Conservation (phyloP, 768 basidiomycete genomes). For the Tricholoma sp. region DNA sequence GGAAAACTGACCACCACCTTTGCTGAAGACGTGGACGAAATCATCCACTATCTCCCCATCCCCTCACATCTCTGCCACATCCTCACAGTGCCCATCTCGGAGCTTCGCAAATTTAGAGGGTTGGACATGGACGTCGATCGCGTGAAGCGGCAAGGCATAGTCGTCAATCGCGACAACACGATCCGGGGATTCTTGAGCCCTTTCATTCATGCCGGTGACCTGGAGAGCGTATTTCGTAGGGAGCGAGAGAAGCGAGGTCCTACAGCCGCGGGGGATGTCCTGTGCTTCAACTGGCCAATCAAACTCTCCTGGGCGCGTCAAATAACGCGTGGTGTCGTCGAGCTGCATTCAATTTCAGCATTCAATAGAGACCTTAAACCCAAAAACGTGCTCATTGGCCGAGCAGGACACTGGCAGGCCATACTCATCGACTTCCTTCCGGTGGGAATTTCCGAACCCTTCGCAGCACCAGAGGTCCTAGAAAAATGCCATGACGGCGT, state of each 20-base stretch:
- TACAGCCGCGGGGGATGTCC: neutral
- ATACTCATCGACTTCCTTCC: constrained; percentile 1
- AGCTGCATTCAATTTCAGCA: neutral
- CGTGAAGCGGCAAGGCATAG: constrained; percentile 1
- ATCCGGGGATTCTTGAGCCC: neutral
- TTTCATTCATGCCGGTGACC: neutral
- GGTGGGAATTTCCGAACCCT: neutral
- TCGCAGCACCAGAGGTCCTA: neutral
- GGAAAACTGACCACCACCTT: constrained; percentile 1
- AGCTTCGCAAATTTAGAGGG: neutral
- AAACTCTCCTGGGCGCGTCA: neutral
- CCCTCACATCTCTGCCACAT: constrained; percentile 2
- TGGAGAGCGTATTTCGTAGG: neutral
- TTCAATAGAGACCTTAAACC: neutral
- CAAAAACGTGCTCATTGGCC: neutral
- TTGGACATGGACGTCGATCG: constrained; percentile 1
- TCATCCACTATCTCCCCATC: constrained; percentile 2
- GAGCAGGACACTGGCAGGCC: neutral
- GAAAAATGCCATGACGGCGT: neutral
- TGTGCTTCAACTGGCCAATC: neutral
- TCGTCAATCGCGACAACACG: neutral
- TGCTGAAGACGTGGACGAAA: constrained; percentile 2
- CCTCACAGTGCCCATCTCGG: constrained; percentile 1
- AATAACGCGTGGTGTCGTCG: neutral
- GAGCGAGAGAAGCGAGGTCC: neutral